Conservation (phyloP, 371 early-diverging fungal genomes). For the Mucor velutinosus region DNA sequence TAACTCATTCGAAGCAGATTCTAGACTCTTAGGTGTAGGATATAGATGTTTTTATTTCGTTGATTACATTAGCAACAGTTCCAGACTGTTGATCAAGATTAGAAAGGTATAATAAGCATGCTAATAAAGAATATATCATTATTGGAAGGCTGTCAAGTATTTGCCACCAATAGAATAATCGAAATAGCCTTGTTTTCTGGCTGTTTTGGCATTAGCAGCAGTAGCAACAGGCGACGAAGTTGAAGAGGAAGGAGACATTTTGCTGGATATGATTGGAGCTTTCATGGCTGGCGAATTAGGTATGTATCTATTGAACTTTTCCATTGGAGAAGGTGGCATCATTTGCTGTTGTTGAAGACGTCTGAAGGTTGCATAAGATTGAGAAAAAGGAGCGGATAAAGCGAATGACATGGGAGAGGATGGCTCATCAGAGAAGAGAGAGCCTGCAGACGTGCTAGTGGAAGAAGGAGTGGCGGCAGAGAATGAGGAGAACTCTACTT, state of each 20-base stretch:
- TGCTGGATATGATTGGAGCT: not conserved
- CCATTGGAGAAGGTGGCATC: not conserved
- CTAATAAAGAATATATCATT: not conserved
- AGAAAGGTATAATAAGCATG: not conserved
- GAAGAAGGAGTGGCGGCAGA: slow-evolving; percentile 55
- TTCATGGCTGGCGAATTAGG: not conserved
- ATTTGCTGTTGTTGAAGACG: not conserved
- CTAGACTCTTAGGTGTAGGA: not conserved
- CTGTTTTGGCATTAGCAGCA: not conserved
- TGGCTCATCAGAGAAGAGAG: slow-evolving; percentile 51
- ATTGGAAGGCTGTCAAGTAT: not conserved
- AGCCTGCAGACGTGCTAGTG: slow-evolving; percentile 53
- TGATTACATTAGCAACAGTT: not conserved
- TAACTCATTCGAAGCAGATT: not conserved
- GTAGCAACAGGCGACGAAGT: not conserved
- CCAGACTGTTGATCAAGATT: not conserved
- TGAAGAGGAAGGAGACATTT: not conserved
- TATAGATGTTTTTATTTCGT: not conserved
- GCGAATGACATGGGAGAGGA: slow-evolving; percentile 35
- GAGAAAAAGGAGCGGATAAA: not conserved
- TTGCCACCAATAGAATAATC: not conserved
- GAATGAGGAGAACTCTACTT: slow-evolving; percentile 33
- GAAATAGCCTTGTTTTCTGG: slow-evolving; percentile 6
- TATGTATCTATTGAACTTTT: slow-evolving; percentile 4
- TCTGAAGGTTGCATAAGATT: not conserved